Evolutionary conservation across 2,329 filamentous ascomycete genomes (phyloP), one percentile per base, ranked within the genome.

Genomic region (Fusarium goolgardi): DNA sequence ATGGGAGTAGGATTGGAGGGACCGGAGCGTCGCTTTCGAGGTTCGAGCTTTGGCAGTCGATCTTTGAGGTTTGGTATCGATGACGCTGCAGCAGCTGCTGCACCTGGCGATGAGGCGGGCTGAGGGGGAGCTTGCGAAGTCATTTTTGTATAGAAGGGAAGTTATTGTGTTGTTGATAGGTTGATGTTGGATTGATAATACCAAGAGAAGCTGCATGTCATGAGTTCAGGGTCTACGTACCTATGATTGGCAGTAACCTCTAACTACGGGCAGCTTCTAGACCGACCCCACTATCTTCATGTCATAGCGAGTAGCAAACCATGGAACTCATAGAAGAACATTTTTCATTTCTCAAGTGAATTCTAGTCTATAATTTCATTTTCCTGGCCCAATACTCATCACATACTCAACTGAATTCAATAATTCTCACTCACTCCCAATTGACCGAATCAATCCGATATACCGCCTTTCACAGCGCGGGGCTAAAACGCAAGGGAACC

Each of bases 11-110:
- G 81, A 72, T 88, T 90, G 44, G 84, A 76, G 29, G 83, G 79
- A 65, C 81, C 77, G 63, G 81, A 75, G 62, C 85, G 83, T 63
- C 86, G 84, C 63, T 84, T 84, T 61, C 90, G 86, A 31, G 91
- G 88, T 73, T 90, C 85, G 63, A 93, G 83, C 75, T 88, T 91
- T 32, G 90, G 90, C 41, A 92, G 84, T 63, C 82, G 84, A 72
- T 86, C 80, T 73, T 83, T 86, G 29, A 80, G 75, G 41, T 72
- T 76, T 29, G 77, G 74, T 50, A 77, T 76, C 32, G 72, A 56
- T 13, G 75, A 51, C 27, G 65, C 55, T 37, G 43, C 49, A 35
- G 72, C 49, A 9, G 75, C 49, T 37, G 61, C 53, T 32, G 46
- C 46, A 21, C 59, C 49, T 34, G 63, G 57, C n/a, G 61, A 44